Conservation (phyloP, 345 rosid genomes). For the Pugionium cornutum region DNA sequence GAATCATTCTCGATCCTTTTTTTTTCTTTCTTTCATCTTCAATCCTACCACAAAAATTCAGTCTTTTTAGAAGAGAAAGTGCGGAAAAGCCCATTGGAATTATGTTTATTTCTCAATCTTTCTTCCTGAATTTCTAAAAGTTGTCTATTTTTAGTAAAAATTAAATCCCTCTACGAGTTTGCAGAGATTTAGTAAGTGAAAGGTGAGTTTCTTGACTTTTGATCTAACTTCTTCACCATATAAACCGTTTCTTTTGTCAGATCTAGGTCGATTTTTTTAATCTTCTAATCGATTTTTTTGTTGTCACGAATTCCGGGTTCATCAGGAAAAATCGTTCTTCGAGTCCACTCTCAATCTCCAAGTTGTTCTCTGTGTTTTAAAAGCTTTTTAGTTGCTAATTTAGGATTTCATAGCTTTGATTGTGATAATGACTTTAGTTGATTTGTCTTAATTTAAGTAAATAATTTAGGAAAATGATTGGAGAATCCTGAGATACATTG, state of each 20-base stretch:
- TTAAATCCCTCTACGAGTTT: slow-evolving; percentile 25
- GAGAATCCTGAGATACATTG: slow-evolving; percentile 22
- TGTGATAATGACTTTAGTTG: slow-evolving; percentile 21
- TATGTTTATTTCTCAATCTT: slow-evolving; percentile 34
- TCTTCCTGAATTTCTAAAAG: slow-evolving; percentile 26
- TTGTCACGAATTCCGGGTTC: no score
- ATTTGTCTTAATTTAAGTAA: slow-evolving; percentile 7
- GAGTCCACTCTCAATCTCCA: no score
- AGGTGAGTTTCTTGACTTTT: slow-evolving; percentile 34
- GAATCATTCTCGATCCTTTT: slow-evolving; percentile 43
- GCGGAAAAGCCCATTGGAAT: slow-evolving; percentile 21
- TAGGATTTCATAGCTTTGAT: slow-evolving; percentile 8
- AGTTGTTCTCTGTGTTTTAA: neutral
- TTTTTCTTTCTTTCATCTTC: slow-evolving; percentile 11
- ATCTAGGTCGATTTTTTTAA: slow-evolving; percentile 26
- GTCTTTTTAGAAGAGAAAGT: slow-evolving; percentile 24
- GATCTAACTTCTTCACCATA: slow-evolving; percentile 21
- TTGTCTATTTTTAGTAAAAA: slow-evolving; percentile 40
- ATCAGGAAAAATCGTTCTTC: no score
- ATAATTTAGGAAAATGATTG: neutral
- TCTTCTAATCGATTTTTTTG: neutral
- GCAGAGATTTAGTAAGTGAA: slow-evolving; percentile 35
- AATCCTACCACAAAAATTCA: slow-evolving; percentile 29
- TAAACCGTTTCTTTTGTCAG: slow-evolving; percentile 25
- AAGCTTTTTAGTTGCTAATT: slow-evolving; percentile 15